phyloP scores from a whole-genome alignment of 129 eudicot species.

The Logfia minima region DNA sequence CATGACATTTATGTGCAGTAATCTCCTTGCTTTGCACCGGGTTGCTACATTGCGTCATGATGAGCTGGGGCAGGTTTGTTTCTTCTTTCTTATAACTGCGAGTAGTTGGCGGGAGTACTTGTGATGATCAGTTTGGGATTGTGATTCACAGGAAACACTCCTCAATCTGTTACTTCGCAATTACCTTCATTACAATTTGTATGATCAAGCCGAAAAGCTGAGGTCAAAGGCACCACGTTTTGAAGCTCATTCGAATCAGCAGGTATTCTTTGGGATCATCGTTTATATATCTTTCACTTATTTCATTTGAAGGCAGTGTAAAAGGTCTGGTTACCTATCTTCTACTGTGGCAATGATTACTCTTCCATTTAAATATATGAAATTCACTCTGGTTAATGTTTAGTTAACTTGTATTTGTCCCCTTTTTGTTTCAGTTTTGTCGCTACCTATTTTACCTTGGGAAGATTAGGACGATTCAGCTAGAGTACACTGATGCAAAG shows the following conservation, averaged over 20 bases:
- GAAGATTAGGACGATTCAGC: constrained; percentile 88
- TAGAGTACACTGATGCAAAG: constrained; percentile 97
- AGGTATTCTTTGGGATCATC: constrained; percentile 44
- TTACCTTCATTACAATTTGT: constrained; percentile 88
- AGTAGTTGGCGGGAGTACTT: neutral
- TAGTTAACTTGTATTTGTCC: neutral
- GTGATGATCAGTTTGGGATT: constrained; percentile 1
- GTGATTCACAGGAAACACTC: constrained; percentile 75
- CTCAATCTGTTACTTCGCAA: constrained; percentile 88
- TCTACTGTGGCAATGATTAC: neutral
- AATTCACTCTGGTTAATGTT: neutral
- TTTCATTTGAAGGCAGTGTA: neutral
- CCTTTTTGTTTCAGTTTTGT: constrained; percentile 62
- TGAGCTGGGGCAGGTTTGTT: constrained; percentile 95
- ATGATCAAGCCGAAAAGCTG: constrained; percentile 97
- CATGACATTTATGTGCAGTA: constrained; percentile 45
- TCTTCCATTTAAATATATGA: neutral
- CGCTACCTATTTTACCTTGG: constrained; percentile 96
- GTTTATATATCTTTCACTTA: neutral
- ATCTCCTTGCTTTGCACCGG: constrained; percentile 89
- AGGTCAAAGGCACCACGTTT: constrained; percentile 98
- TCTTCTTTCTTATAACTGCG: neutral
- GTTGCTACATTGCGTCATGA: constrained; percentile 94
- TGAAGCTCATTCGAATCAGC: constrained; percentile 99
- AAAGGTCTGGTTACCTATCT: neutral